Evolutionary conservation across 495 filamentous ascomycete species (phyloP).

Genomic region (Penicillium desertorum): DNA sequence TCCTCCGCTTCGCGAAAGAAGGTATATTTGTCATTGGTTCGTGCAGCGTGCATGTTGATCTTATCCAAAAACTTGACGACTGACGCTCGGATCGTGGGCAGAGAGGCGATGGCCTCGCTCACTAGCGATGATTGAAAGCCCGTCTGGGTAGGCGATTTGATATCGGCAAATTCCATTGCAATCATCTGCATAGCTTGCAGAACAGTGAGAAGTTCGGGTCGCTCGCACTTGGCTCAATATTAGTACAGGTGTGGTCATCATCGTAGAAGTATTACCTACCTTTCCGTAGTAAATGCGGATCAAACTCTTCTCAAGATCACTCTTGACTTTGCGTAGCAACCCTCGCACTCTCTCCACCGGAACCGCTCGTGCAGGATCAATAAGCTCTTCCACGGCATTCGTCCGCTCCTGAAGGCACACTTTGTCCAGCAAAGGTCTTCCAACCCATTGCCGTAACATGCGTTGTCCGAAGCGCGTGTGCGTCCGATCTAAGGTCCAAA

Average conservation of each 20-base stretch:
- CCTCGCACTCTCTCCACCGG: slow-evolving; percentile 70
- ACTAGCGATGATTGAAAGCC: slow-evolving; percentile 74
- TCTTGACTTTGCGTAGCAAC: slow-evolving; percentile 68
- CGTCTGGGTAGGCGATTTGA: slow-evolving; percentile 63
- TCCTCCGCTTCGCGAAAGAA: slow-evolving; percentile 91
- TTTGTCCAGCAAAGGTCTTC: slow-evolving; percentile 82
- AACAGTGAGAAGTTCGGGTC: slow-evolving; percentile 82
- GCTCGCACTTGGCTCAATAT: slow-evolving; percentile 60
- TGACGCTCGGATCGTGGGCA: slow-evolving; percentile 72
- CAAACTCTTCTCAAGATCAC: slow-evolving; percentile 85
- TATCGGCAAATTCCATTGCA: slow-evolving; percentile 65
- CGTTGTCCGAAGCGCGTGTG: slow-evolving; percentile 86
- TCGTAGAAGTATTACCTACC: slow-evolving; percentile 26
- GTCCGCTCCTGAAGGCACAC: slow-evolving; percentile 77
- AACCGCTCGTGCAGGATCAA: slow-evolving; percentile 59
- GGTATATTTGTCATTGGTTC: slow-evolving; percentile 83
- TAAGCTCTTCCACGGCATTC: slow-evolving; percentile 83
- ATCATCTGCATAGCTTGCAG: slow-evolving; percentile 84
- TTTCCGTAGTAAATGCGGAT: slow-evolving; percentile 97
- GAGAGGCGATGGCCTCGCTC: slow-evolving; percentile 66
- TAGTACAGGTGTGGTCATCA: slow-evolving; percentile 17
- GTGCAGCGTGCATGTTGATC: slow-evolving; percentile 83
- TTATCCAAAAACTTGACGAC: slow-evolving; percentile 73
- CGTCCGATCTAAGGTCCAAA: slow-evolving; percentile 95
- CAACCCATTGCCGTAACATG: slow-evolving; percentile 92